Evolutionary conservation across 1,284 basidiomycete genomes (phyloP), one percentile per base, ranked within the genome.

Genomic region (Ceratobasidium sp.): DNA sequence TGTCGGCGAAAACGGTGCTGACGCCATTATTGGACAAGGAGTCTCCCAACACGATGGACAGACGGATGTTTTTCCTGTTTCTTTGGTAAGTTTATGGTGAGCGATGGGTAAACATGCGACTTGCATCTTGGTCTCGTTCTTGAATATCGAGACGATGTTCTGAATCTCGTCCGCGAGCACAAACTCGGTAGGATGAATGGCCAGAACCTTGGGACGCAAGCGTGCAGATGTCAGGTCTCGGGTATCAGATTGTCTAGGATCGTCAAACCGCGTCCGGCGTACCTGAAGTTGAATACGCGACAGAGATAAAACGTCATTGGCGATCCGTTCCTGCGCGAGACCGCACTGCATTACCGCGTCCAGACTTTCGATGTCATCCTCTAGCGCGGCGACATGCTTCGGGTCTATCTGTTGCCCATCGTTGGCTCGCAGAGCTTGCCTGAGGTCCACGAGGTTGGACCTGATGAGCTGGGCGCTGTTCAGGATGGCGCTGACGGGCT

Each of bases 281-380:
- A 74, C 76, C 58, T 80, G 76, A 24, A 84, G 80, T 75, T 84
- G 83, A 54, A 85, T 81, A 41, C 83, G 78, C 9, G 83, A 83
- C 14, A 85, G 77, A 8, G 83, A 83, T 19, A 84, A 79, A 7
- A 84, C 82, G 74, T 85, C 84, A 72, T 84, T 83, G 46, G 81
- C 81, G 62, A 84, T 84, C 43, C 83, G 79, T 75, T 83, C 83
- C 78, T 84, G 83, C 14, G 82, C 78, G 27, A 83, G 76, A 37
- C 83, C 83, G 75, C 76, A 76, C 59, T 80, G 79, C 74, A 79
- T 79, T 27, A 80, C 79, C 19, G 79, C 76, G 68, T 80, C 79
- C 4, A 79, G 76, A 49, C 56, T 76, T 27, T 74, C 61, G 16
- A 66, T 61, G 43, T 66, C 46, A 24, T 62, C 62, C 27, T 64